Evolutionary conservation across 768 basidiomycete genomes (phyloP).

Genomic region (Agrocybe pediades): DNA sequence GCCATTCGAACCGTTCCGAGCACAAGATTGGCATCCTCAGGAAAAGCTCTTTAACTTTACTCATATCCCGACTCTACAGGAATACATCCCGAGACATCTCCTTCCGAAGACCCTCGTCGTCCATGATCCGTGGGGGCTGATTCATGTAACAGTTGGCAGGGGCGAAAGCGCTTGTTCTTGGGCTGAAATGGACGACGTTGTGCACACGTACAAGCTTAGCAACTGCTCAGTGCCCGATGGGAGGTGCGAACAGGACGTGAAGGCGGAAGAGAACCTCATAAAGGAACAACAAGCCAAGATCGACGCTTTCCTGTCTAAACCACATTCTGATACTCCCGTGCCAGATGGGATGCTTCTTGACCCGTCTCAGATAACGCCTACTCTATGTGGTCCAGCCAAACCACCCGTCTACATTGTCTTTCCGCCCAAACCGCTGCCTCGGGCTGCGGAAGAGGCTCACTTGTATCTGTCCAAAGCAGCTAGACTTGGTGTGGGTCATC

Average conservation of each 20-base stretch:
- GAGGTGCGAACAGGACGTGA: constrained; percentile 2
- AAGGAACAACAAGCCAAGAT: neutral
- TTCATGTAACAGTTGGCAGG: neutral
- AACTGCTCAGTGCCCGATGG: neutral
- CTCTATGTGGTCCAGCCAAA: constrained; percentile 15
- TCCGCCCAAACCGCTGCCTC: constrained; percentile 24
- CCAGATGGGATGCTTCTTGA: constrained; percentile 10
- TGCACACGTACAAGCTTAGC: constrained; percentile 4
- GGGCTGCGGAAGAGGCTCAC: constrained; percentile 39
- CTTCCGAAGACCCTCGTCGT: constrained; percentile 3
- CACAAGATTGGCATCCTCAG: constrained; percentile 6
- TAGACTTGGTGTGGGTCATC: constrained; percentile 45
- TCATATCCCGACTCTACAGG: constrained; percentile 3
- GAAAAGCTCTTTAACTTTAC: constrained; percentile 1
- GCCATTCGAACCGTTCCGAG: constrained; percentile 41
- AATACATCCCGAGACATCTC: constrained; percentile 5
- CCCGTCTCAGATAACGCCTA: neutral
- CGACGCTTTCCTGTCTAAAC: constrained; percentile 4
- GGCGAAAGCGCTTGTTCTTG: neutral
- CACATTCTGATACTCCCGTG: constrained; percentile 11
- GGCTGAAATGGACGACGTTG: constrained; percentile 6
- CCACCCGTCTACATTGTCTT: constrained; percentile 30
- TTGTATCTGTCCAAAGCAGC: constrained; percentile 44
- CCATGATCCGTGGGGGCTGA: constrained; percentile 4
- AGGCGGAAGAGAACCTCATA: neutral